Conservation (phyloP, 2,329 filamentous ascomycete genomes). For the Pseudogymnoascus sp. region DNA sequence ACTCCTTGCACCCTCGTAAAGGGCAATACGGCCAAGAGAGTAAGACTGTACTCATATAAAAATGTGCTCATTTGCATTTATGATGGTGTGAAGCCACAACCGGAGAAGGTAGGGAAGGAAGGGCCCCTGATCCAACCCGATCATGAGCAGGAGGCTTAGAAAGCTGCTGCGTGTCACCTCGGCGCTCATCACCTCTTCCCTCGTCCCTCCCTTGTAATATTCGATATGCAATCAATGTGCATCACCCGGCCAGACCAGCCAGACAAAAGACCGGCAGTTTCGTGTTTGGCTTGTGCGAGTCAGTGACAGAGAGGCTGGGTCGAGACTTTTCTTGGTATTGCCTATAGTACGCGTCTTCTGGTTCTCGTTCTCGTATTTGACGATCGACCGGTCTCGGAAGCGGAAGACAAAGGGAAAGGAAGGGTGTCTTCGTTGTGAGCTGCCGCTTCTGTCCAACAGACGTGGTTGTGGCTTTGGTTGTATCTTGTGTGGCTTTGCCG, state of each 20-base stretch:
- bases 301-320: neutral
- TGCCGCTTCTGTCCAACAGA: neutral
- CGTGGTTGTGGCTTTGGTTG: neutral
- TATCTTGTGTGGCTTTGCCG: neutral
- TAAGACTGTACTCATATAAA: conserved; percentile 5
- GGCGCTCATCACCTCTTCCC: neutral
- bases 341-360: neutral
- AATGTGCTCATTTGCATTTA: neutral
- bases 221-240: neutral
- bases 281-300: neutral
- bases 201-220: neutral
- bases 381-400: conserved; percentile 2
- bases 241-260: conserved; percentile 1
- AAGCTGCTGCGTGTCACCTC: neutral
- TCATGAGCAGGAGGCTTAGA: neutral
- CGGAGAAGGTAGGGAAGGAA: neutral
- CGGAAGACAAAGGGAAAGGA: neutral
- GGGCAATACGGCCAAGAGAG: neutral
- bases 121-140: neutral
- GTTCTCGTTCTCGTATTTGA: neutral
- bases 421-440: neutral
- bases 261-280: neutral
- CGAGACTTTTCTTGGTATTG: neutral
- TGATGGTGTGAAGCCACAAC: neutral
- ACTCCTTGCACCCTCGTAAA: neutral